Percentiles rank a stretch among this genome's conserved stretches.
These are phyloP conservation scores for Sextonia rubra DNA, from an alignment of 164 flowering plant species.

Conservation along the genomic window DNA sequence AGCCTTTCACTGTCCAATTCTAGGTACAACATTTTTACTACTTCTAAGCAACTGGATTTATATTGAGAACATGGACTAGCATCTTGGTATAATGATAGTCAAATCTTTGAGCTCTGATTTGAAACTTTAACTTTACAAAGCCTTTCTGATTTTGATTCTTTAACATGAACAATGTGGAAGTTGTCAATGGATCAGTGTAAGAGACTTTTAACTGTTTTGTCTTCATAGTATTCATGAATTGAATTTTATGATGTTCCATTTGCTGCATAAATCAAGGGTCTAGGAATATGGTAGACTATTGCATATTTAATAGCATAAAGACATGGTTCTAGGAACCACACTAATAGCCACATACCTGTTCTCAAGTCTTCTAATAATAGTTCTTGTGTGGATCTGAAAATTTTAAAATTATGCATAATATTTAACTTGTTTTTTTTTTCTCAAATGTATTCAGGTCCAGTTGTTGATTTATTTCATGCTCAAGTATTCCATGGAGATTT, in stretches of 20 bases:
- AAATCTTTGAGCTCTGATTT: too few relatives aligned
- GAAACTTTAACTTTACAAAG: too few relatives aligned
- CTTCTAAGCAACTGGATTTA: too few relatives aligned
- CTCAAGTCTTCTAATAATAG: too few relatives aligned
- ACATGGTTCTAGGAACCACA: neutral
- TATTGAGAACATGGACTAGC: too few relatives aligned
- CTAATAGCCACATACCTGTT: neutral
- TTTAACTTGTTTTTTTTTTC: neutral
- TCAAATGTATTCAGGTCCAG: conserved; percentile 49
- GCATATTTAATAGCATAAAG: neutral
- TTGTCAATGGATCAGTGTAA: too few relatives aligned
- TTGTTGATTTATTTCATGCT: conserved; percentile 80
- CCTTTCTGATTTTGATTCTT: neutral
- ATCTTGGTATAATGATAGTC: too few relatives aligned
- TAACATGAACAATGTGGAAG: neutral
- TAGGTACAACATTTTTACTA: neutral
- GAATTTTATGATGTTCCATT: neutral
- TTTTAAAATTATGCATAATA: neutral
- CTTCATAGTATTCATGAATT: neutral
- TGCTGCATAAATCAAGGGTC: neutral
- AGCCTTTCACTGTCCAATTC: neutral
- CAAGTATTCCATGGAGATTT: conserved; percentile 82
- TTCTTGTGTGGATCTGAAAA: neutral
- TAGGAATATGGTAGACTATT: neutral
- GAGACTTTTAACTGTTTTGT: neutral